phyloP scores from a whole-genome alignment of 2,329 filamentous ascomycete genomes.

The Blumeriella jaapii region DNA sequence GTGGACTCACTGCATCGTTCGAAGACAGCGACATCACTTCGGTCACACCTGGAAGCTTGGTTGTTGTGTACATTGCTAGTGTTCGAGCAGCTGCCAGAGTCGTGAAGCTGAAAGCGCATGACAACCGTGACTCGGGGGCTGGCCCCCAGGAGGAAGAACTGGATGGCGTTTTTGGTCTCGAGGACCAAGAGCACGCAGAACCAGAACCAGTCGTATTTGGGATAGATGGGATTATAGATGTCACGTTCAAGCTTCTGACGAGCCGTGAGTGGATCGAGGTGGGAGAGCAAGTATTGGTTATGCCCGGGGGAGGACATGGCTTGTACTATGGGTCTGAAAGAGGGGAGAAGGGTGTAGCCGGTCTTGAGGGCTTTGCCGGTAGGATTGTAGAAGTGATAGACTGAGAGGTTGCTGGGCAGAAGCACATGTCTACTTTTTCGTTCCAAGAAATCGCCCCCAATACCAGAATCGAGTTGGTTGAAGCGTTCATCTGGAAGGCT shows the following conservation, averaged over 20 bases:
- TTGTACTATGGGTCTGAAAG: conserved; percentile 42
- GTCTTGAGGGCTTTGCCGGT: conserved; percentile 63
- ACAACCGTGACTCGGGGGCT: conserved; percentile 15
- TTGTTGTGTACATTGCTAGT: conserved; percentile 80
- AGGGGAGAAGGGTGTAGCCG: conserved; percentile 41
- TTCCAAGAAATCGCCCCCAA: too few relatives aligned
- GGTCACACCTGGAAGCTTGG: conserved; percentile 54
- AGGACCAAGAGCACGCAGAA: conserved; percentile 28
- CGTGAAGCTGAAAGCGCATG: conserved; percentile 34
- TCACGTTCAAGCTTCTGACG: conserved; percentile 57
- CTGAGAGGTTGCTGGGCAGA: too few relatives aligned
- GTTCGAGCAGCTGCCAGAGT: conserved; percentile 73
- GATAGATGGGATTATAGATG: conserved; percentile 32
- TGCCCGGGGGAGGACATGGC: conserved; percentile 58
- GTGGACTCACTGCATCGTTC: conserved; percentile 62
- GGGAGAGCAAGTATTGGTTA: conserved; percentile 56
- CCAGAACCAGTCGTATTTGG: conserved; percentile 29
- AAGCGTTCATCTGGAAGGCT: too few relatives aligned
- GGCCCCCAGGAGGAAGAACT: conserved; percentile 18
- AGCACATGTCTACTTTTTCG: too few relatives aligned
- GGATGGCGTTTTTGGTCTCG: conserved; percentile 46
- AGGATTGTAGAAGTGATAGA: conserved; percentile 50
- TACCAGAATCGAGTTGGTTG: too few relatives aligned
- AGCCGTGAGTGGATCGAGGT: conserved; percentile 64
- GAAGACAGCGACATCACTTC: conserved; percentile 47